Evolutionary conservation across 495 filamentous ascomycete genomes (phyloP), one percentile per base, ranked within the genome.

Genomic region (Immersiella caudata): DNA sequence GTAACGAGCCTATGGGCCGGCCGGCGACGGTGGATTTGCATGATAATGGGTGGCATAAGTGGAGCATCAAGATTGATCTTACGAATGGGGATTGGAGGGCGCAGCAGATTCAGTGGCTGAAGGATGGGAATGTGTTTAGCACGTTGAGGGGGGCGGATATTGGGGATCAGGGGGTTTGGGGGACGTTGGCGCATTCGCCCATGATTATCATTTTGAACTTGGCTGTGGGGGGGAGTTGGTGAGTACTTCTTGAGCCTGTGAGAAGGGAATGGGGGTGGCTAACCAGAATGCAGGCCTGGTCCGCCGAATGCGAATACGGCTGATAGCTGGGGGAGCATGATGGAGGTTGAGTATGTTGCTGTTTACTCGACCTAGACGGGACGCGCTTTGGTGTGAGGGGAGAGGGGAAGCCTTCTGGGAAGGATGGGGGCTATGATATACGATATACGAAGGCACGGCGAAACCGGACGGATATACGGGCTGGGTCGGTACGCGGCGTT

Each of bases 151-250:
- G 83, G 2, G 70, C 61, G 6, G 74, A 80, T 29, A 68, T 86
- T 20, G 76, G 75, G 9, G 80, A 84, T 65, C 68, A 78, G 65
- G 75, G 72, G 4, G 62, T 80, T 24, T 85, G 82, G 83, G 75
- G 66, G 0, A 79, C 78, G 18, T 68, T 86, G 33, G 82, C 83
- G 18, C 79, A 81, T 66, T 79, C 74, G 40, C 80, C 81, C 12
- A 65, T 83, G 75, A 83, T 80, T 67, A 65, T 85, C 22, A 76
- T 81, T 35, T 66, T 85, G 27, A 85, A 85, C 63, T 72, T 86
- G 20, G 84, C 83, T 20, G 81, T 85, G 49, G 83, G 84, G 11
- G 83, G 83, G 0, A 68, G 75, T 60, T 85, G 81, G 75, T 82
- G 69, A 75, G 80, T 76, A 36, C 33, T 76, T 56, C 27, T 59